These are phyloP conservation scores for Aspergillus nomiae DNA, from an alignment of 2,329 filamentous ascomycete genomes.

Conservation along the genomic window DNA sequence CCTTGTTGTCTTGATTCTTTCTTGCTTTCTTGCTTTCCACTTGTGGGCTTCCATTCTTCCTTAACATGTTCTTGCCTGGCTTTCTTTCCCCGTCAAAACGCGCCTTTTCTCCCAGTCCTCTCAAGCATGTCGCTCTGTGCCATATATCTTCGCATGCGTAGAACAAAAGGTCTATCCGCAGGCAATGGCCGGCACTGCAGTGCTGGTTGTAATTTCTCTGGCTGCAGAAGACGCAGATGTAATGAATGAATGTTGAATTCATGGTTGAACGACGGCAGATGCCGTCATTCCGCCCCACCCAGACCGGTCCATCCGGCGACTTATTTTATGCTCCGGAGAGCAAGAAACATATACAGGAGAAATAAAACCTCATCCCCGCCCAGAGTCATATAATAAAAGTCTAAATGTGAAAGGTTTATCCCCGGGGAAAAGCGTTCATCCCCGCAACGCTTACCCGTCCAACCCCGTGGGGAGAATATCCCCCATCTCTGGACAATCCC, in stretches of 20 bases:
- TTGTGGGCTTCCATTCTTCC: neutral
- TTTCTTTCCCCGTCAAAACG: neutral
- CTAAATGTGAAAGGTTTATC: neutral
- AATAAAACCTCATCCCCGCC: no score
- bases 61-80: neutral
- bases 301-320: no score
- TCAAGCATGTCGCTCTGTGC: neutral
- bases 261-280: no score
- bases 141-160: neutral
- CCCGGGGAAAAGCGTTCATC: neutral
- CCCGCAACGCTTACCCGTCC: neutral
- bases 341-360: no score
- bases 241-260: no score
- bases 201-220: no score
- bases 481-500: neutral
- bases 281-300: no score
- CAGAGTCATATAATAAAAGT: neutral
- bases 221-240: no score
- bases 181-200: no score
- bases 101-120: no score
- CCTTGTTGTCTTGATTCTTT: neutral
- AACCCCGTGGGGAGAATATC: neutral
- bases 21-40: neutral
- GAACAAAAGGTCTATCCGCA: accelerated
- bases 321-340: no score